Base-by-base conservation (phyloP, 768 basidiomycete genomes). In the Ramaria sp. region DNA sequence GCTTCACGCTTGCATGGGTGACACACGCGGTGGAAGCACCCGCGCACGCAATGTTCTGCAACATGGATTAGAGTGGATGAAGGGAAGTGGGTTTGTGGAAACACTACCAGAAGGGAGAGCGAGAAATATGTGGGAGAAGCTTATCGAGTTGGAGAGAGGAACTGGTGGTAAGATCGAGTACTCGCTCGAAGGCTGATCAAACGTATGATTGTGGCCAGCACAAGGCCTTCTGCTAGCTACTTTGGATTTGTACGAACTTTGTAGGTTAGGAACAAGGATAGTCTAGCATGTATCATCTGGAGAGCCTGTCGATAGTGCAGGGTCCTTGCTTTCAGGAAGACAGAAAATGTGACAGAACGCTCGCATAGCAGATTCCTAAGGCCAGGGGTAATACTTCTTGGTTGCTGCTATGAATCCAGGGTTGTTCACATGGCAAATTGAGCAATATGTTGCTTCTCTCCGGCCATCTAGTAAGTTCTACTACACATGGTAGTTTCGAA, bases 1-100 rank as follows among this genome's bases (percentile, higher is more conserved):
- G 2, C 71, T 90, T 5, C 88, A 88, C 59, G 86, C 75, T 0
- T 77, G 71, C 44, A 79, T 85, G 64, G 84, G 85, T 2, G 77
- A 82, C 56, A 69, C 71, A 3, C 73, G 76, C 7, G 83, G 83
- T 0, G 84, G 87, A 0, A 70, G 76, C 3, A 65, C 69, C 1
- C 78, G 85, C 0, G 86, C 84, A 3, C 70, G 84, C 24, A 87
- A 87, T 60, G 71, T 89, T 24, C 75, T 89, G 15, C 86, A 89
- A 65, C 87, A 88, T 61, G 83, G 78, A 15, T 64, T 88, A 49
- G 59, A 65, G 12, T 88, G 85, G 85, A 85, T 88, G 79, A 78
- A 74, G 51, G 74, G 73, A 16, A 49, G 56, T 5, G 32, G 37
- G 10, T 85, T 87, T 61, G 64, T 67, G 5, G 64, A 70, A 10